Evolutionary conservation across 148 eudicot species (phyloP).

Genomic region (Vaccinium corymbosum): DNA sequence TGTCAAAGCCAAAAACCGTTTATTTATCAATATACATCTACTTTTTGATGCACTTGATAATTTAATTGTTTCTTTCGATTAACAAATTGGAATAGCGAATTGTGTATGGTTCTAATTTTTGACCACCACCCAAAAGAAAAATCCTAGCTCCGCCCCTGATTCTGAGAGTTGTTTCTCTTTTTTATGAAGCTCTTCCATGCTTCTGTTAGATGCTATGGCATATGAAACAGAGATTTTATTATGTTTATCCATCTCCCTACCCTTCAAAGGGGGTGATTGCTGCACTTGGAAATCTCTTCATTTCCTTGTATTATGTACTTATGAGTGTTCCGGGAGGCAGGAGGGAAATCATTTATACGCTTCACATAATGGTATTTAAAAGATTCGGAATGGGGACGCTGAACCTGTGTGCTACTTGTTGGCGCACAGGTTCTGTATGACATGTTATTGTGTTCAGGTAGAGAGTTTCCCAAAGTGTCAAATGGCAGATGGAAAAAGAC

Average conservation of each 20-base stretch:
- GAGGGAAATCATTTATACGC: not conserved
- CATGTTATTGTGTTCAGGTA: conserved; percentile 27
- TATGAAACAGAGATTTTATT: not conserved
- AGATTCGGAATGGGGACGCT: not conserved
- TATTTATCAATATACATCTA: too few species aligned
- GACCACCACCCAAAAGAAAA: too few species aligned
- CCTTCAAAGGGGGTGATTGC: not conserved
- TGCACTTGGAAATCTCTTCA: not conserved
- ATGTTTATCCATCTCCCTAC: not conserved
- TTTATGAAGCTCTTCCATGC: not conserved
- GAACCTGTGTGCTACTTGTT: not conserved
- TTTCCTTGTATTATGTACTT: not conserved
- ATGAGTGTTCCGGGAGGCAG: not conserved
- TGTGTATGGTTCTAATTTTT: too few species aligned
- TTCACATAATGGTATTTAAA: not conserved
- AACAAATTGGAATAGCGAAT: too few species aligned
- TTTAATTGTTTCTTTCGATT: too few species aligned
- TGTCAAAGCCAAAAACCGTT: too few species aligned
- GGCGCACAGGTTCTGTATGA: not conserved
- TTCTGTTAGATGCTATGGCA: not conserved
- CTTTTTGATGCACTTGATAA: too few species aligned
- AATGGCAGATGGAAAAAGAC: conserved; percentile 18
- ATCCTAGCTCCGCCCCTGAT: too few species aligned
- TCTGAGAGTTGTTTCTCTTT: not conserved
- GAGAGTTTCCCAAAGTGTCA: conserved; percentile 19